phyloP scores from a whole-genome alignment of 176 grass and related monocot genomes.

The Neostapfia colusana region DNA sequence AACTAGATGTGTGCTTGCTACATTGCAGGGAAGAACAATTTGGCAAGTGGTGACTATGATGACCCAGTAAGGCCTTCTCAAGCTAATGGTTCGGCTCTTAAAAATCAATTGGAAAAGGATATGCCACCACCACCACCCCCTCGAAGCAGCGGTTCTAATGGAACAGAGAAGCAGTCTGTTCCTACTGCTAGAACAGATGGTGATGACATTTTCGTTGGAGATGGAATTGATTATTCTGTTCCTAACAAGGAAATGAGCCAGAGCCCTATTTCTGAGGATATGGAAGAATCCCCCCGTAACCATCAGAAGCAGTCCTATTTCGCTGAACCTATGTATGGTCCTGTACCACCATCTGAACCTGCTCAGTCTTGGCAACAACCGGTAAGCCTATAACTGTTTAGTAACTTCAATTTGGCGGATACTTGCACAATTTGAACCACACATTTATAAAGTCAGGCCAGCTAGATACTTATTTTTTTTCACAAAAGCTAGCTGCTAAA shows the following conservation, averaged over 20 bases:
- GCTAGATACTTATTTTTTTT: not conserved
- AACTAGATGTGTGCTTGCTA: slow-evolving; percentile 23
- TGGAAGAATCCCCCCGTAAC: slow-evolving; percentile 68
- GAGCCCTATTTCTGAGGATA: slow-evolving; percentile 85
- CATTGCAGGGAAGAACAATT: slow-evolving; percentile 62
- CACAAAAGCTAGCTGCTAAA: not conserved
- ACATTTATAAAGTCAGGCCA: not conserved
- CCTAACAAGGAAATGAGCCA: slow-evolving; percentile 81
- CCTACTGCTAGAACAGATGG: slow-evolving; percentile 57
- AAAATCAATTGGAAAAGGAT: slow-evolving; percentile 55
- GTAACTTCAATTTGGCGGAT: not conserved
- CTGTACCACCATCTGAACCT: slow-evolving; percentile 47
- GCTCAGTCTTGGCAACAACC: slow-evolving; percentile 79
- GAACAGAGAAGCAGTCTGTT: slow-evolving; percentile 51
- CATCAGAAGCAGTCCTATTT: slow-evolving; percentile 80
- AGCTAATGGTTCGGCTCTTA: slow-evolving; percentile 50
- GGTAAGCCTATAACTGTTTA: slow-evolving; percentile 43
- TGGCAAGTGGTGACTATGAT: slow-evolving; percentile 52
- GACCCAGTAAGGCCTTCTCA: slow-evolving; percentile 53
- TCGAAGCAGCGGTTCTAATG: slow-evolving; percentile 49
- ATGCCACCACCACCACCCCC: slow-evolving; percentile 55
- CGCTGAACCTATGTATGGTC: slow-evolving; percentile 2
- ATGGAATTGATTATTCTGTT: slow-evolving; percentile 79
- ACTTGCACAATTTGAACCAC: slow-evolving; percentile 5
- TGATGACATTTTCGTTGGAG: slow-evolving; percentile 89